Base-by-base conservation (phyloP, 306 rosid genomes). In the Cucurbita moschata region DNA sequence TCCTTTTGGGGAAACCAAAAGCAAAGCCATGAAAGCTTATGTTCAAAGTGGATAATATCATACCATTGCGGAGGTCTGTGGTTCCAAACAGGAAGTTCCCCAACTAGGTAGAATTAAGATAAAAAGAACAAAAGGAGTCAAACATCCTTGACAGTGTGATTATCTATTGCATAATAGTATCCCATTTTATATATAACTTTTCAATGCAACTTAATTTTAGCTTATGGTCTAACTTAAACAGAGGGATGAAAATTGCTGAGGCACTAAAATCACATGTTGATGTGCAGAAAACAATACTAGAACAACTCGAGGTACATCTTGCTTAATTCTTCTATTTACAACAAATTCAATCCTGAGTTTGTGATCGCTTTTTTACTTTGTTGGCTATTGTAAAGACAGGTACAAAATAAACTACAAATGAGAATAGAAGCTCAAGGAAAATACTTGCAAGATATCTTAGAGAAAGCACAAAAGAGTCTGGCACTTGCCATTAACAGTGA, bases 341-440 rank as follows among this genome's bases (percentile, higher is more conserved):
- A 35, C 49, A 35, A 38, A 52, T 76, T 57, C 42, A 72, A 52
- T 38, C 30, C 18, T 18, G 13, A 65, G n/a, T 42, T 42, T 37
- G 43, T 35, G 67, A 43, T 74, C 58, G 5, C 6, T 61, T 18
- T 57, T 57, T 42, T 53, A 19, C 10, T 42, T 49, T 58, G 46
- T 16, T 30, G 56, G 50, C 62, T 21, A 30, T 12, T 35, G 8
- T 19, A 55, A 70, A 23, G 61, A 74, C 57, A 90, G 96, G 97
- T 91, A 72, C 96, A 91, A 76, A 91, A 82, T 82, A 91, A 82
- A 75, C 69, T 91, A 76, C 88, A 86, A 44, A 84, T 88, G 86
- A 88, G 94, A 88, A 89, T 91, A 75, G 97, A 95, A 79, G 88
- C 96, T 0, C 97, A 95, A 82, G 99, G 91, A 72, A 89, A 88